These are phyloP conservation scores for Rhynchospora tenuis DNA, from an alignment of 176 grass and related monocot genomes.

Conservation along the genomic window DNA sequence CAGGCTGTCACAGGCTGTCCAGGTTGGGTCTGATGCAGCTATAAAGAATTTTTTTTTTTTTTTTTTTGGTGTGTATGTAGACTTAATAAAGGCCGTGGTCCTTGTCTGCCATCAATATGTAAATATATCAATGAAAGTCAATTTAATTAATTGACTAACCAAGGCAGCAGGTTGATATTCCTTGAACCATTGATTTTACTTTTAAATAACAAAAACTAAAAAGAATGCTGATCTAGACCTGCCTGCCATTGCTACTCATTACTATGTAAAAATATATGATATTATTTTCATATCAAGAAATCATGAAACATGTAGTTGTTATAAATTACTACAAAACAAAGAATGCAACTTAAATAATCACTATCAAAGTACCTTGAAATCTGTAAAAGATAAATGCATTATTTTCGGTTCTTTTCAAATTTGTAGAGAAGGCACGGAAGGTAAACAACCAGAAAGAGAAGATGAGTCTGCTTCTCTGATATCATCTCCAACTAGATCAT, in stretches of 20 bases:
- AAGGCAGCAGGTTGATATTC: not conserved
- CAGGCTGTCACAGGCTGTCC: not conserved
- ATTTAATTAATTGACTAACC: not conserved
- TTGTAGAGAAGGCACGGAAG: not conserved
- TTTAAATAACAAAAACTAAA: not conserved
- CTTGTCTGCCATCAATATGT: not conserved
- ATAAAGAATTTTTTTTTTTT: not conserved
- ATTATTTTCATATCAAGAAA: not conserved
- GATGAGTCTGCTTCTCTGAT: conserved; percentile 66
- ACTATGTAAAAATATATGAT: not conserved
- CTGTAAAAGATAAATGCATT: not conserved
- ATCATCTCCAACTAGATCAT: conserved; percentile 37
- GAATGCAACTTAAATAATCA: not conserved
- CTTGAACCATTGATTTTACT: not conserved
- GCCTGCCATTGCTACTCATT: not conserved
- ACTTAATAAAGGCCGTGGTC: not conserved
- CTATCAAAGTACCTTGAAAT: not conserved
- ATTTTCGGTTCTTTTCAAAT: not conserved
- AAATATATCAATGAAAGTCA: not conserved
- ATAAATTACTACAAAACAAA: not conserved
- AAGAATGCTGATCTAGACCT: not conserved
- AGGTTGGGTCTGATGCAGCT: not conserved
- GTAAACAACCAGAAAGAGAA: conserved; percentile 29
- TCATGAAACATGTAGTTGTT: not conserved
- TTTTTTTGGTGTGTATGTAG: not conserved